Evolutionary conservation across 495 filamentous ascomycete genomes (phyloP), one percentile per base, ranked within the genome.

Genomic region (Rostrohypoxylon terebratum): DNA sequence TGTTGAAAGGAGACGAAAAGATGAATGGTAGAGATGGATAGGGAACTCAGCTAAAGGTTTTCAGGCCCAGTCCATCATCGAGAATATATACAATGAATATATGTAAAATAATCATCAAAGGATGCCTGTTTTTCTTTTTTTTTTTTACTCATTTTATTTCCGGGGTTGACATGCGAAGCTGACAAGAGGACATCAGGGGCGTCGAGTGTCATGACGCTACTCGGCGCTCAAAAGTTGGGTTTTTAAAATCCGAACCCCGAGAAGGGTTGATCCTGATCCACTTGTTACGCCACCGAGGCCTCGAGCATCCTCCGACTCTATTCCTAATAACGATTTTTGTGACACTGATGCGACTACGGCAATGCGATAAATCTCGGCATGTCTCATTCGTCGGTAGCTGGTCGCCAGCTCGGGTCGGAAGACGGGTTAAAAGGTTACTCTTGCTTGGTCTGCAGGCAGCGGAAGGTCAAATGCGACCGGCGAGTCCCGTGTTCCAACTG

Each of bases 391-490:
- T 36, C 16, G 11, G 21, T 20, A 47, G 20, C 25, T n/a, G 48
- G 14, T 5, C 44, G 20, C 11, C 61, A 50, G 36, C 18, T 28
- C 14, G 44, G 45, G 11, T 0, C 23, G 16, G 68, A 45, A 20
- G 44, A 23, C 11, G 54, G 13, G 1, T 18, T 61, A 5, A 63
- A 63, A 58, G 21, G 10, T 14, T 71, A 69, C 28, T 72, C 79
- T 36, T 81, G 78, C 63, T 40, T 77, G 4, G 23, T 70, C 3
- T 94, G 91, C 74, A 85, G 89, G 25, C 87, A 88, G 69, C 84
- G 91, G 16, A 94, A 94, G 73, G 88, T 94, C 28, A 89, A 87
- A 72, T 93, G 87, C 72, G 83, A 88, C 70, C 74, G 82, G 60
- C 69, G 76, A 40, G 72, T 77, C 28, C 83, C 82, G 10, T 89